phyloP scores from a whole-genome alignment of 345 rosid species.

The Viola odorata region DNA sequence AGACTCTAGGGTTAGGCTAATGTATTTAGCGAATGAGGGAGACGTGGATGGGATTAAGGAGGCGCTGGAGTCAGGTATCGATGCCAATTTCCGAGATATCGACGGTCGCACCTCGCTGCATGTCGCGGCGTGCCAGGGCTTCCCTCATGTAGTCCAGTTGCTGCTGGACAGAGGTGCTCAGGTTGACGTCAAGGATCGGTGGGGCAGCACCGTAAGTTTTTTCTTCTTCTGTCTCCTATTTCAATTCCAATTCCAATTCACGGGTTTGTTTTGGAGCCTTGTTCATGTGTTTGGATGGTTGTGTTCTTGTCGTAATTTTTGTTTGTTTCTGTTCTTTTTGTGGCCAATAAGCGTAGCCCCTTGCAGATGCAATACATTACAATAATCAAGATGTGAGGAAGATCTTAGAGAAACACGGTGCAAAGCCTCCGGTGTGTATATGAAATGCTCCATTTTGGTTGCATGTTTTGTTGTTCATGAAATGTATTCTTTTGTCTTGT shows the following conservation, averaged over 20 bases:
- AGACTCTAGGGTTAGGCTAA: conserved; percentile 56
- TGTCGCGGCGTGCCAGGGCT: conserved; percentile 71
- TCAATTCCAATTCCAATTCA: neutral
- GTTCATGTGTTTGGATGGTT: neutral
- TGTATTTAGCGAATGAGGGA: conserved; percentile 76
- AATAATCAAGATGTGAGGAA: conserved; percentile 63
- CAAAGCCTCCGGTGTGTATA: conserved; percentile 53
- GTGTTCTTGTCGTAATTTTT: conserved; percentile 14
- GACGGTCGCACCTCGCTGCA: conserved; percentile 78
- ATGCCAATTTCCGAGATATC: conserved; percentile 60
- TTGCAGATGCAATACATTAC: conserved; percentile 75
- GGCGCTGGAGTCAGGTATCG: conserved; percentile 53
- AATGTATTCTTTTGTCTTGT: neutral
- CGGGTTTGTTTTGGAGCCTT: neutral
- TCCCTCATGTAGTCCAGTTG: conserved; percentile 43
- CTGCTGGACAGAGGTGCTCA: conserved; percentile 47
- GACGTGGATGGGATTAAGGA: conserved; percentile 59
- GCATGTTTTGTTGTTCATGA: neutral
- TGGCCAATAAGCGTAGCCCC: conserved; percentile 53
- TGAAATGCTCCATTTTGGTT: neutral
- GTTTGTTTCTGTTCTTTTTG: neutral
- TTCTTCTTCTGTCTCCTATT: neutral
- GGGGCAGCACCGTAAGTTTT: conserved; percentile 58
- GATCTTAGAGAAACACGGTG: conserved; percentile 72
- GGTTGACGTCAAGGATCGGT: conserved; percentile 41